phyloP scores from a whole-genome alignment of 2,329 filamentous ascomycete species.

The Botrytis galanthina region DNA sequence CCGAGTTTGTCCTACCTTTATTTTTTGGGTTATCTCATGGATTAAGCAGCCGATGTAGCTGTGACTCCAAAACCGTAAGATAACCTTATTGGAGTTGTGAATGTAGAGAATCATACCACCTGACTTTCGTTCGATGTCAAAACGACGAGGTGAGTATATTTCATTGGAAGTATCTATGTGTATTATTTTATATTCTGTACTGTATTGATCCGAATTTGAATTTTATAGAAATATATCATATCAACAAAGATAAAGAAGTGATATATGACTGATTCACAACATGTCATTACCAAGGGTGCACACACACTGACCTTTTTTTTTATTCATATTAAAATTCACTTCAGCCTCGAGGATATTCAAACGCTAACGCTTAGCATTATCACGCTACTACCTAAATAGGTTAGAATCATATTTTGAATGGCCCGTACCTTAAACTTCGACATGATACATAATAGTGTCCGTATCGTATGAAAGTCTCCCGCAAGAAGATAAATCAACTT shows the following conservation, averaged over 20 bases:
- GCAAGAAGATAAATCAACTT: slow-evolving; percentile 9
- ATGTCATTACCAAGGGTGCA: background rate
- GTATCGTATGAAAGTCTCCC: slow-evolving; percentile 5
- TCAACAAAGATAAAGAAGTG: background rate
- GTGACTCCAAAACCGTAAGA: background rate
- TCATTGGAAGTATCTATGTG: background rate
- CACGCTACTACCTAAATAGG: background rate
- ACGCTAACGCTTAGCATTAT: background rate
- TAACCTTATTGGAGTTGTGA: background rate
- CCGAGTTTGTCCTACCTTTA: background rate
- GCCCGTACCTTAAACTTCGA: slow-evolving; percentile 8
- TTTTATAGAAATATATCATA: background rate
- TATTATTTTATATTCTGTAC: background rate
- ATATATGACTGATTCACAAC: background rate
- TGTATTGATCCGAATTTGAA: background rate
- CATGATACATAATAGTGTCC: slow-evolving; percentile 6
- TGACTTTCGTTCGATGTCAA: background rate
- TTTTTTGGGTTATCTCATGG: background rate
- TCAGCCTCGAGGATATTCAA: slow-evolving; percentile 4
- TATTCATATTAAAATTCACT: background rate
- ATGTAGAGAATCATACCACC: background rate
- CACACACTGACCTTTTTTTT: background rate
- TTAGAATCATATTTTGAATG: background rate
- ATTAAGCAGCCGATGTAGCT: background rate
- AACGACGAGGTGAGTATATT: background rate